A percentile compares a stretch with the other conserved stretches of the same genome.
Evolutionary conservation across 1,139 yeast species (phyloP).

Genomic region (Candida sp.): DNA sequence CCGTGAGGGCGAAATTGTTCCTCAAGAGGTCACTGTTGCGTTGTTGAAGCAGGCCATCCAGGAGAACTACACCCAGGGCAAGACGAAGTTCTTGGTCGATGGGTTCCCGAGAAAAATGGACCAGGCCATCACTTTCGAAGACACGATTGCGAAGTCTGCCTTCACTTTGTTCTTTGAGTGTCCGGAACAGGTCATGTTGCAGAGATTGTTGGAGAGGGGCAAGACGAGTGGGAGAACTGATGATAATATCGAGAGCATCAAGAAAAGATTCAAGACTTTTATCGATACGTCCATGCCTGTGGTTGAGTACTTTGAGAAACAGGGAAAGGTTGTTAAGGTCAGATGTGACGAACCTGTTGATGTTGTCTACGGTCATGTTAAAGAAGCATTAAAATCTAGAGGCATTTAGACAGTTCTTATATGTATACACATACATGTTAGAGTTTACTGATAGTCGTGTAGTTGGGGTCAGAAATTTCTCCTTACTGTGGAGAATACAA

Average conservation of each 20-base stretch:
- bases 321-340: constrained; percentile 78
- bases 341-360: constrained; percentile 84
- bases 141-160: constrained; percentile 73
- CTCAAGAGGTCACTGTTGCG: constrained; percentile 93
- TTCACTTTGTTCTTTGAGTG: constrained; percentile 93
- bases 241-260: constrained; percentile 90
- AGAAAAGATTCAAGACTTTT: constrained; percentile 86
- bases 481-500: neutral
- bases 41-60: constrained; percentile 80
- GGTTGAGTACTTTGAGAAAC: constrained; percentile 78
- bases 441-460: neutral
- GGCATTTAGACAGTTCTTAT: constrained; percentile 26
- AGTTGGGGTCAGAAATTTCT: neutral
- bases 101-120: constrained; percentile 99
- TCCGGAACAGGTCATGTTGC: constrained; percentile 88
- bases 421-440: neutral
- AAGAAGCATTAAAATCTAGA: constrained; percentile 57
- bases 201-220: constrained; percentile 87
- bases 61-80: constrained; percentile 55
- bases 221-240: constrained; percentile 95
- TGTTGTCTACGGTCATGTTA: constrained; percentile 73
- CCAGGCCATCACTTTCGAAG: constrained; percentile 92
- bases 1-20: constrained; percentile 90
- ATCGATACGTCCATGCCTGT: constrained; percentile 95
- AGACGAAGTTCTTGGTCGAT: constrained; percentile 73